Evolutionary conservation across 139 green algal species (phyloP).

Genomic region (Diplosphaera chodatii): DNA sequence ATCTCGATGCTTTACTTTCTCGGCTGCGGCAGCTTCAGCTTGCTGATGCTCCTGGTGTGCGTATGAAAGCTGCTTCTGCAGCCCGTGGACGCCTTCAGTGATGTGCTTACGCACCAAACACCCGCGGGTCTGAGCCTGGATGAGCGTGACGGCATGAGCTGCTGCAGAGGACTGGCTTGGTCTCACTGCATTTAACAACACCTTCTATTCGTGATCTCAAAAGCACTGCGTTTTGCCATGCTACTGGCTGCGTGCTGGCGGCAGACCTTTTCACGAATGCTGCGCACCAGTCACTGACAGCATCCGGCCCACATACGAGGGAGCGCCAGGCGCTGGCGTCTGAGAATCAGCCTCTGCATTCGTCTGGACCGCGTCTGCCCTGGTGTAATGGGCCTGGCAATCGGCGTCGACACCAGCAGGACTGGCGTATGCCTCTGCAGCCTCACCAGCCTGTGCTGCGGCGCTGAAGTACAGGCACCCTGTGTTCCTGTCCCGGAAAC

Average conservation of each 20-base stretch:
- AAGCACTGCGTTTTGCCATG: neutral
- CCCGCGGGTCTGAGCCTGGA: neutral
- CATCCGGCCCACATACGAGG: neutral
- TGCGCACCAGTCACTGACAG: neutral
- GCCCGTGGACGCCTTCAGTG: too few species aligned
- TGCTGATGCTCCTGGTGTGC: neutral
- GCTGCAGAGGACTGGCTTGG: neutral
- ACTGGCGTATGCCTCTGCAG: neutral
- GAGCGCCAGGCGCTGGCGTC: neutral
- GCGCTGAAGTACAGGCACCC: neutral
- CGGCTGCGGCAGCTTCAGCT: neutral
- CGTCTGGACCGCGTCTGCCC: neutral
- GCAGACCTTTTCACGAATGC: neutral
- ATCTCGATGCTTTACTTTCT: neutral
- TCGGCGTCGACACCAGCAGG: neutral
- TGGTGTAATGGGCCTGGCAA: neutral
- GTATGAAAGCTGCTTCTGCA: too few species aligned
- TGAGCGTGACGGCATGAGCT: neutral
- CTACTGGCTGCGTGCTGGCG: neutral
- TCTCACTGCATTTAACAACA: too few species aligned
- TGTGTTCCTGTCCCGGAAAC: neutral
- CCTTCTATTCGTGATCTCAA: neutral
- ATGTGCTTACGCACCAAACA: neutral
- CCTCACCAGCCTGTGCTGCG: neutral
- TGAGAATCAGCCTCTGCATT: neutral